Evolutionary conservation across 208 protist genomes (phyloP), one percentile per base, ranked within the genome.

Genomic region (Trypanosoma platydactyli): DNA sequence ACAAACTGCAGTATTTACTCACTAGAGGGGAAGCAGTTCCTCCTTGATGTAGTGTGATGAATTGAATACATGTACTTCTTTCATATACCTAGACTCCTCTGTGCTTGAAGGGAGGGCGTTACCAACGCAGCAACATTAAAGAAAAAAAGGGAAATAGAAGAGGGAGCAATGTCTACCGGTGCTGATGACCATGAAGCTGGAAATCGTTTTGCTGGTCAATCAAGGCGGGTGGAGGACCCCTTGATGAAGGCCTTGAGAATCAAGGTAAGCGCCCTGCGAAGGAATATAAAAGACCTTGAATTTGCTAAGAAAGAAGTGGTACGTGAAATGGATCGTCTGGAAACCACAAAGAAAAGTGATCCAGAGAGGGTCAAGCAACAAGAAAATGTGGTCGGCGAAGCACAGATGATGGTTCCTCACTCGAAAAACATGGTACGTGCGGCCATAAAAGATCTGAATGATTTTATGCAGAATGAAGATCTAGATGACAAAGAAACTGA

Each of bases 341-440:
- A 89, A 24, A 68, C 54, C 25, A 76, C 88, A 38, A 72, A 73
- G 25, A 38, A 54, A 49, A 72, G n/a, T 13, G 68, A 79, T 22
- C 64, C 74, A 0, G 88, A 94, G 48, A 71, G 76, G 25, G 74
- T 89, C 56, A 67, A 77, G 38, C 88, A 94, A 60, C 88, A 94
- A 68, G 69, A 87, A 46, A 82, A 81, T 56, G 88, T 94, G 45
- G 12, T 94, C 24, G 71, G 64, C 50, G 88, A 94, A 46, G 84
- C 88, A 35, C 66, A 76, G 58, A 91, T 90, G 82, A 94, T 94
- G 88, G 71, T 94, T 20, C 83, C 88, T 5, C 74, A 91, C 54
- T 81, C 83, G 22, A 72, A 80, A 63, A 94, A 94, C 50, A 73
- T 84, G 24, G 77, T 90, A 45, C 71, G 83, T 27, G 48, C 71